Conservation (phyloP, 495 filamentous ascomycete species). For the Bathelium albidoporum region DNA sequence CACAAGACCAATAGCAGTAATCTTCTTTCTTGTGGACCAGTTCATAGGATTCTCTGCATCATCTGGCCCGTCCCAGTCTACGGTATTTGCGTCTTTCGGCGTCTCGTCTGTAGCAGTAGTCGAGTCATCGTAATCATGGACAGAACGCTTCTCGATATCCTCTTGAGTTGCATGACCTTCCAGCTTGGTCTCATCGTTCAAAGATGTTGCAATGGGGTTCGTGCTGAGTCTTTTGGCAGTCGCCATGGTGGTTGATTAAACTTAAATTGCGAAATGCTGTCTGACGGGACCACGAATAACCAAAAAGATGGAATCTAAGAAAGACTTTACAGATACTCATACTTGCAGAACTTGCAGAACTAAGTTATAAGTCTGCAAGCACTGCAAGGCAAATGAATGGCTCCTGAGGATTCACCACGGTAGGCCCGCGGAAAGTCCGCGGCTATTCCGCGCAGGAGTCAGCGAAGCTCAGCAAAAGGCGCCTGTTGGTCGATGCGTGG, state of each 20-base stretch:
- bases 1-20: slow-evolving; percentile 33
- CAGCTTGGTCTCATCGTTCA: not conserved
- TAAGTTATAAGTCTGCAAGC: not conserved
- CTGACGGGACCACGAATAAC: too few species aligned
- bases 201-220: not conserved
- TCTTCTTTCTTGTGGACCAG: slow-evolving; percentile 35
- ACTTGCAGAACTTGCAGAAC: not conserved
- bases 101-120: not conserved
- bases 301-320: too few species aligned
- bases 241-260: not conserved
- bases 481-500: too few species aligned
- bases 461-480: too few species aligned
- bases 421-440: not conserved
- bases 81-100: not conserved
- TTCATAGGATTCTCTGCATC: slow-evolving; percentile 39
- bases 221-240: not conserved
- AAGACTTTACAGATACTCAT: too few species aligned
- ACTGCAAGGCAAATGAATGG: not conserved
- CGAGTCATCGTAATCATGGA: not conserved
- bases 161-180: not conserved
- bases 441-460: too few species aligned
- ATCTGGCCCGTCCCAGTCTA: slow-evolving; percentile 11
- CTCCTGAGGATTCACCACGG: not conserved
- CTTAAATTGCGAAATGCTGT: too few species aligned
- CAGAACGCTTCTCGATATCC: not conserved